Evolutionary conservation across 148 eudicot species (phyloP), one percentile per base, ranked within the genome.

Genomic region (Vaccinium corymbosum): DNA sequence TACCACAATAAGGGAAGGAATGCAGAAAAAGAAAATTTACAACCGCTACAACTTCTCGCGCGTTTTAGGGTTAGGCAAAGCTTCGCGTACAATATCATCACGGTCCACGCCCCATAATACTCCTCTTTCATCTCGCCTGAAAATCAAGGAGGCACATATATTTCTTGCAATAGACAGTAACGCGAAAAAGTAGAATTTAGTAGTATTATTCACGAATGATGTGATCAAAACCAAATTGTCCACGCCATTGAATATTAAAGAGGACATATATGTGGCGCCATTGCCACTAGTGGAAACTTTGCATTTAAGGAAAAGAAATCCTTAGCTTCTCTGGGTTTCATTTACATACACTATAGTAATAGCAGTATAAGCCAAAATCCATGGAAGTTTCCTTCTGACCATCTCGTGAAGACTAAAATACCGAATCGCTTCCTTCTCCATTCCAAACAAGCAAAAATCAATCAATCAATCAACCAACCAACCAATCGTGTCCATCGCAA

Each of bases 401-500:
- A 70, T 32, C 14, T n/a, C 27, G 19, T n/a, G 12, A 13, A 27
- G 32, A 3, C 16, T 14, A n/a, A 56, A 53, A 79, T 29, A 32
- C 80, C 51, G 5, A 59, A 59, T 22, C n/a, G 20, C 16, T 8
- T 59, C 19, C 19, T 20, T 80, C 10, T 80, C 15, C 82, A 38
- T 52, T 80, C 82, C 53, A 80, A 80, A 50, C 82, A 80, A 80
- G 82, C 50, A 78, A 32, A 83, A 77, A 77, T 48, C 64, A 42
- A 29, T 11, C 56, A 79, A 32, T 32, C 35, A 32, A 35, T 35
- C 38, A 35, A 78, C 7, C 82, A 29, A 50, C 5, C 53, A 79
- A 68, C 5, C 53, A 79, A 68, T 46, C 82, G 11, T 68, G 52
- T 38, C 82, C 17, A 53, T 64, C 29, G 10, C 25, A 38, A 56